phyloP scores from a whole-genome alignment of 116 monocot genomes.

The Papilionanthe hybrid region DNA sequence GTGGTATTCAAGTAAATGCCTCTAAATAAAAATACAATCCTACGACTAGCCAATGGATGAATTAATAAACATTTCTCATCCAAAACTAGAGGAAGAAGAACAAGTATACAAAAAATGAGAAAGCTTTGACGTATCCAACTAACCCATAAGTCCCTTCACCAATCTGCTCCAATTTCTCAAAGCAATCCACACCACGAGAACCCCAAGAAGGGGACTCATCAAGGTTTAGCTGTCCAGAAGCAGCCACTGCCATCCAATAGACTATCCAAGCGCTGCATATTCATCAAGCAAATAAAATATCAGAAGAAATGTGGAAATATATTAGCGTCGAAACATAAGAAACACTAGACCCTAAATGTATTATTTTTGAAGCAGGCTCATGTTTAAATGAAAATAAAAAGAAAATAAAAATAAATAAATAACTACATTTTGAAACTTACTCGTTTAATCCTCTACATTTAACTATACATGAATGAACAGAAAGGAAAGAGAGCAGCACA shows the following conservation, averaged over 20 bases:
- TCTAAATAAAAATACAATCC: too few species aligned
- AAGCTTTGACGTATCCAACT: background rate
- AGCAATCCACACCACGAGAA: slow-evolving; percentile 89
- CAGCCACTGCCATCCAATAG: slow-evolving; percentile 64
- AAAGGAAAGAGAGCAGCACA: background rate
- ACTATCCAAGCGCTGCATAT: slow-evolving; percentile 1
- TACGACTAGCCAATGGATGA: background rate
- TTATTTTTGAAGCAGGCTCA: background rate
- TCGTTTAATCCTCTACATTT: background rate
- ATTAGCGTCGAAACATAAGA: background rate
- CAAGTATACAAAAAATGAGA: background rate
- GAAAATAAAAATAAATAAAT: too few species aligned
- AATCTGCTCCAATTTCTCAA: slow-evolving; percentile 97
- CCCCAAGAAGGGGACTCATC: slow-evolving; percentile 89
- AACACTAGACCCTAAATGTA: background rate
- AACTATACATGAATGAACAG: background rate
- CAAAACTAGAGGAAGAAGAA: background rate
- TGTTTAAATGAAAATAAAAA: background rate
- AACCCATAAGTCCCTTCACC: slow-evolving; percentile 98
- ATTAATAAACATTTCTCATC: slow-evolving; percentile 1
- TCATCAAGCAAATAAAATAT: slow-evolving; percentile 1
- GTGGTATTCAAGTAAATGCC: too few species aligned
- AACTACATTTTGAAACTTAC: background rate
- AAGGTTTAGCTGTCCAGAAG: slow-evolving; percentile 75
- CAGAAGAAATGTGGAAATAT: background rate